These are phyloP conservation scores for Cadophora luteo-olivacea DNA, from an alignment of 2,329 filamentous ascomycete genomes.

Conservation along the genomic window DNA sequence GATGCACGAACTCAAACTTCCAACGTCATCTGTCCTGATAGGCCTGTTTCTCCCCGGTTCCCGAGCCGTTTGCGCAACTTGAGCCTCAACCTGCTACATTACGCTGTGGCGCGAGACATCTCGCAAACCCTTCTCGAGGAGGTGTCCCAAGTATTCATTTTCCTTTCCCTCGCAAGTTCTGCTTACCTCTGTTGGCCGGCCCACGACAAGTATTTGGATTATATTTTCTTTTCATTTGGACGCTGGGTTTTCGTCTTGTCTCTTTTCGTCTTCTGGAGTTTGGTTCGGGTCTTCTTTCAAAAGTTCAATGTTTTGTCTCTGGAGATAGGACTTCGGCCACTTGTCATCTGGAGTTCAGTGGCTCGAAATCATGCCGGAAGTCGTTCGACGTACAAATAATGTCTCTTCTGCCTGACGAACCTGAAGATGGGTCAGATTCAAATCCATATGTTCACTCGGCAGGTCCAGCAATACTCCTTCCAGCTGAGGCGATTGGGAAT, in stretches of 20 bases:
- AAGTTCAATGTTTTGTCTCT: conserved; percentile 7
- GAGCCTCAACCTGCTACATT: conserved; percentile 12
- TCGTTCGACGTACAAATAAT: conserved; percentile 19
- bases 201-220: conserved; percentile 7
- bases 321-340: conserved; percentile 3
- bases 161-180: not conserved
- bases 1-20: conserved; percentile 5
- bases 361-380: conserved; percentile 3
- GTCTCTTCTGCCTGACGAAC: conserved; percentile 9
- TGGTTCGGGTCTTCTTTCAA: not conserved
- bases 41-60: conserved; percentile 6
- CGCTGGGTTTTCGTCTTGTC: conserved; percentile 9
- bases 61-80: not conserved
- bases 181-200: conserved; percentile 16
- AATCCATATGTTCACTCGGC: conserved; percentile 13
- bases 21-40: conserved; percentile 6
- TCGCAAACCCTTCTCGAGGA: not conserved
- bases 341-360: not conserved
- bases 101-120: not conserved
- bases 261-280: conserved; percentile 2
- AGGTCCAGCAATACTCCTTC: conserved; percentile 24
- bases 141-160: not conserved
- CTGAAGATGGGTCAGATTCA: conserved; percentile 19
- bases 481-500: conserved; percentile 27
- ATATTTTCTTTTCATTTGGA: not conserved